phyloP scores from a whole-genome alignment of 805 yeast species.

The Candida coquimbonensis region DNA sequence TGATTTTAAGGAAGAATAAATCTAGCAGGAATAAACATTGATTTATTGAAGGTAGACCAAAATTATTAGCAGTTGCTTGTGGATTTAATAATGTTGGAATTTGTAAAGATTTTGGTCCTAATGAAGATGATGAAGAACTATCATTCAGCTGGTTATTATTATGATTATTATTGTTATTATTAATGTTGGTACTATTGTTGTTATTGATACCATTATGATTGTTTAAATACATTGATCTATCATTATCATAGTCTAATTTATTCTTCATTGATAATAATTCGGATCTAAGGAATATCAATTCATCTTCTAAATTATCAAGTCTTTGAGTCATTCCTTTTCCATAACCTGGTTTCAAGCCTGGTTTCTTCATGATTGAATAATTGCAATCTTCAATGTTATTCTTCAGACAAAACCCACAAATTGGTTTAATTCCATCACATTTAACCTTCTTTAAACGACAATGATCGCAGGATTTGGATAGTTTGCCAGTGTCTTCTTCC shows the following conservation, averaged over 20 bases:
- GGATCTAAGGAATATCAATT: slow-evolving; percentile 6
- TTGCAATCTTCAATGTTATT: slow-evolving; percentile 8
- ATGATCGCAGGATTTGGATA: slow-evolving; percentile 18
- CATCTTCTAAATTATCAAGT: slow-evolving; percentile 14
- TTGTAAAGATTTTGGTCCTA: slow-evolving; percentile 7
- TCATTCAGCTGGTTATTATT: not conserved
- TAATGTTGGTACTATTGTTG: too few species aligned
- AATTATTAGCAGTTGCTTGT: not conserved
- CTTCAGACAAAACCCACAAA: slow-evolving; percentile 15
- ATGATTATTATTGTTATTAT: too few species aligned
- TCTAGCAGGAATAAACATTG: slow-evolving; percentile 14
- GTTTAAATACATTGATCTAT: not conserved
- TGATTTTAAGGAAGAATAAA: slow-evolving; percentile 13
- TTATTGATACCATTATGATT: too few species aligned
- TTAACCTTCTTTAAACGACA: slow-evolving; percentile 20
- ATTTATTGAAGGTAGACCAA: slow-evolving; percentile 11
- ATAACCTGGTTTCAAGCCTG: slow-evolving; percentile 20
- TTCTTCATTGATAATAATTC: slow-evolving; percentile 1
- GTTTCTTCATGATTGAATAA: slow-evolving; percentile 18
- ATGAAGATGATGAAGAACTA: slow-evolving; percentile 1
- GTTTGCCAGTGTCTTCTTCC: slow-evolving; percentile 3
- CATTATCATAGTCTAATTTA: not conserved
- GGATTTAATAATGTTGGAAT: slow-evolving; percentile 17
- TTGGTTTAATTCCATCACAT: slow-evolving; percentile 17
- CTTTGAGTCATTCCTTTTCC: slow-evolving; percentile 18